Base-by-base conservation (phyloP, 139 green algal genomes). In the Coccomyxa sp. region DNA sequence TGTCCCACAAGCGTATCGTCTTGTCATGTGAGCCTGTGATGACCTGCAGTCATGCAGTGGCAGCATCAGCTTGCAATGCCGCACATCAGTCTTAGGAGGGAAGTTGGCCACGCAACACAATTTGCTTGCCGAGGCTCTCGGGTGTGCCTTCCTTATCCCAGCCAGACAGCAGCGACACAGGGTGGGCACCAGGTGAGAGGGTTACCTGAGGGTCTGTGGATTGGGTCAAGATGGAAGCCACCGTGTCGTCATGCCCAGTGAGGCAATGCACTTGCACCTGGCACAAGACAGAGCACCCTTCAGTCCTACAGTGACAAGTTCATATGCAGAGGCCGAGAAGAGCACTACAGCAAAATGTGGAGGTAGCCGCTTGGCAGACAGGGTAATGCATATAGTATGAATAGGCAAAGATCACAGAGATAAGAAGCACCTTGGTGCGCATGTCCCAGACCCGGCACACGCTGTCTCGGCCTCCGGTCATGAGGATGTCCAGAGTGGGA, bases 391-490 rank as follows among this genome's bases (percentile, higher is more conserved):
- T 58, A 58, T 10, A 10, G 12, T 58, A 27, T 27, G 44, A 27
- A 14, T 14, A 64, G 27, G 50, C 50, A 10, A 1, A 64, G 50
- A 64, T 10, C 2, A 64, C 18, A 22, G 27, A 7, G 18, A 64
- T 22, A 7, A 64, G 50, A 64, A 64, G 50, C 50, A 64, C 82
- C 87, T 97, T 96, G 54, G 92, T 98, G 69, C 97, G 90, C 88
- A 99, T 98, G 92, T 99, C 97, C 97, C 97, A 99, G 73, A 99
- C 93, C 22, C 97, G 85, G 82, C 91, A 96, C 31, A 91, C 91
- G 73, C 85, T 92, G 88, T 99, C 96, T 0, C 96, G 84, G 68
- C 94, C 94, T 18, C 94, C 93, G 0, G 94, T 98, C 84, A 98
- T 94, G 36, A 99, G 82, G 18, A 99, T 58, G 82, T 99, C 95